These are phyloP conservation scores for Lepidopterella palustris DNA, from an alignment of 495 filamentous ascomycete species.

Conservation along the genomic window DNA sequence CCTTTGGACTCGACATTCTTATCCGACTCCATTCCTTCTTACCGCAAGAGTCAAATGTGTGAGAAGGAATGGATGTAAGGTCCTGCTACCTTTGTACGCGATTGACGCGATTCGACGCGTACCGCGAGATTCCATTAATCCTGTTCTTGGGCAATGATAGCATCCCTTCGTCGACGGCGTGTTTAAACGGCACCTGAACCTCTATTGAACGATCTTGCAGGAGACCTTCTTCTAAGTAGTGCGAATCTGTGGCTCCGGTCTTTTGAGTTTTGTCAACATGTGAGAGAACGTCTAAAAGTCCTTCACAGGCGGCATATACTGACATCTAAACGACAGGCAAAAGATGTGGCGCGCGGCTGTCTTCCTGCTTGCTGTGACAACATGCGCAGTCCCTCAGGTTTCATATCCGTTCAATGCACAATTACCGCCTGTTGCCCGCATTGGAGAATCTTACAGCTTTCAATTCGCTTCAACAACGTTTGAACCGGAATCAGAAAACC, in stretches of 20 bases:
- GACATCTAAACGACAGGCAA: neutral
- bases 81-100: neutral
- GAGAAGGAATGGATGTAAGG: neutral
- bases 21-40: slow-evolving; percentile 2
- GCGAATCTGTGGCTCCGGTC: too few species aligned
- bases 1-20: slow-evolving; percentile 3
- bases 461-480: slow-evolving; percentile 65
- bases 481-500: slow-evolving; percentile 43
- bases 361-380: slow-evolving; percentile 14
- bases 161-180: neutral
- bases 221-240: neutral
- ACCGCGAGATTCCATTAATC: slow-evolving; percentile 14
- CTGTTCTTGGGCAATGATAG: slow-evolving; percentile 1
- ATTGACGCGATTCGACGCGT: slow-evolving; percentile 12
- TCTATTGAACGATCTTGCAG: neutral
- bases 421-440: slow-evolving; percentile 65
- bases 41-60: slow-evolving; percentile 4
- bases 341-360: slow-evolving; percentile 5
- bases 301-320: neutral
- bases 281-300: neutral
- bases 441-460: slow-evolving; percentile 58
- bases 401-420: slow-evolving; percentile 71
- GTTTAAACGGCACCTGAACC: neutral
- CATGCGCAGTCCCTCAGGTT: slow-evolving; percentile 44
- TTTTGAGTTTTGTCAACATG: neutral